Conservation (phyloP, 257 asterid genomes). For the Paraleonurus japonicus region DNA sequence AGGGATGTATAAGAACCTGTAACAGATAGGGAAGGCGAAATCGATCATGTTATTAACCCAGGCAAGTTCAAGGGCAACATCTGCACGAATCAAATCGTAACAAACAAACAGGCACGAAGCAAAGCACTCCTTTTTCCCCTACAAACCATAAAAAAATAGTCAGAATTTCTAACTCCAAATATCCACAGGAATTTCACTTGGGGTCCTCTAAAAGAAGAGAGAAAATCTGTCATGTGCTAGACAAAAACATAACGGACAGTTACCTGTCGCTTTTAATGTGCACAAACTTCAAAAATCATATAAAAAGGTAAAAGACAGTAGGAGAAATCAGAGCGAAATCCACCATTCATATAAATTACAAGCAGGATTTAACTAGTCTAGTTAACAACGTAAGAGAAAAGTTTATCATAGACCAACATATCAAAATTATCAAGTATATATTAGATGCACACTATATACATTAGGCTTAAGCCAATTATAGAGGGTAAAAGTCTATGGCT, state of each 20-base stretch:
- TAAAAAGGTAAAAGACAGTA: background rate
- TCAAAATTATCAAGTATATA: background rate
- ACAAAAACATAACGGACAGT: too few relatives aligned
- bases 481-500: background rate
- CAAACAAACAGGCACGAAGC: constrained; percentile 95
- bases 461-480: background rate
- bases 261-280: too few relatives aligned
- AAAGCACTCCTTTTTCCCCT: constrained; percentile 97
- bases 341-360: background rate
- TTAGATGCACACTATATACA: background rate
- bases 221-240: too few relatives aligned
- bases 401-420: background rate
- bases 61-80: constrained; percentile 93
- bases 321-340: background rate
- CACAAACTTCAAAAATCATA: background rate
- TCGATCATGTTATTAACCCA: constrained; percentile 93
- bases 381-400: background rate
- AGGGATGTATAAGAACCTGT: constrained; percentile 55
- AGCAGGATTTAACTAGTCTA: background rate
- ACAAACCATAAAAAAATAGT: constrained; percentile 29
- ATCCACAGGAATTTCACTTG: background rate
- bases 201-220: background rate
- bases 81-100: constrained; percentile 82
- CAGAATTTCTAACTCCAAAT: background rate
- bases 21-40: constrained; percentile 92